Evolutionary conservation across 2,329 filamentous ascomycete species (phyloP).

Genomic region (Fusarium aywerte): DNA sequence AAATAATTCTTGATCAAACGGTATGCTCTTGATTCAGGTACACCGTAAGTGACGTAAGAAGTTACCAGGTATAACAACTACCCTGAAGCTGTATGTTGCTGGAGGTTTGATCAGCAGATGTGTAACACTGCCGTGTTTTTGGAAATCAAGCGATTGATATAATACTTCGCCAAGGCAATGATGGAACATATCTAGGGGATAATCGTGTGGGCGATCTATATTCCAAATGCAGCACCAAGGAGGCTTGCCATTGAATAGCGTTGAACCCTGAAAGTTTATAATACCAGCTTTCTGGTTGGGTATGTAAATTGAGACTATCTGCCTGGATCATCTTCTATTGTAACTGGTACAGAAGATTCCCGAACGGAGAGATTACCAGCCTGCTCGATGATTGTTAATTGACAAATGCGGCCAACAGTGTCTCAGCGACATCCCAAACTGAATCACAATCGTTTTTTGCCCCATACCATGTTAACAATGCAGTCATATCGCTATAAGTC

Average conservation of each 20-base stretch:
- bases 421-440: neutral
- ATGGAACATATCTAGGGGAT: neutral
- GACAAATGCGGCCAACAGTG: neutral
- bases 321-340: neutral
- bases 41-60: slow-evolving; percentile 15
- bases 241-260: neutral
- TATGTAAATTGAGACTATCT: neutral
- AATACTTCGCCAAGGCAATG: neutral
- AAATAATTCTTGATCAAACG: slow-evolving; percentile 16
- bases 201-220: no score
- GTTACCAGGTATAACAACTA: neutral
- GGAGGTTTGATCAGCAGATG: neutral
- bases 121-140: neutral
- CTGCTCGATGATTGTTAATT: neutral
- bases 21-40: slow-evolving; percentile 9
- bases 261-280: neutral
- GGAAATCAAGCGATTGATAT: neutral
- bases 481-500: neutral
- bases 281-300: neutral
- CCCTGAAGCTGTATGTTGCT: slow-evolving; percentile 9
- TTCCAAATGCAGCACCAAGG: neutral
- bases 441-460: neutral
- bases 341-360: neutral
- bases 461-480: neutral
- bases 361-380: neutral